Evolutionary conservation across 1,139 yeast genomes (phyloP).

Genomic region (Candida glucosophila): DNA sequence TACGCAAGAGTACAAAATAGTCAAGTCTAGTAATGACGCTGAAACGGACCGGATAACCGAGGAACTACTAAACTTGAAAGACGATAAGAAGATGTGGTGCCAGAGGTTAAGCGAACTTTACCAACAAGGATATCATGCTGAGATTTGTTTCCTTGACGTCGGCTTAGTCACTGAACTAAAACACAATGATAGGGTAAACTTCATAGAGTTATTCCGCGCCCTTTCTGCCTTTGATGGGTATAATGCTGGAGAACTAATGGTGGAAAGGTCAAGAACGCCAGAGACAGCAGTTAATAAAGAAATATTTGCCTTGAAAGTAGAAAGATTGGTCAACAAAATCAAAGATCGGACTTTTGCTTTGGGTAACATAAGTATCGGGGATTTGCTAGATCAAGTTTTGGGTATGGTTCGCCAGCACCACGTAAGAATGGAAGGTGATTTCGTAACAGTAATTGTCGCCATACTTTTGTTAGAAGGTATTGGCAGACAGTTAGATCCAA

Average conservation of each 20-base stretch:
- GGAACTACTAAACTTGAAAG: slow-evolving; percentile 31
- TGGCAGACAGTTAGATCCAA: slow-evolving; percentile 89
- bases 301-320: slow-evolving; percentile 80
- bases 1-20: slow-evolving; percentile 40
- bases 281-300: slow-evolving; percentile 82
- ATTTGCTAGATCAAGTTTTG: slow-evolving; percentile 75
- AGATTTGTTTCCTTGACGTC: slow-evolving; percentile 84
- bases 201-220: slow-evolving; percentile 82
- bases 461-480: slow-evolving; percentile 86
- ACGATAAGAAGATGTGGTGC: slow-evolving; percentile 41
- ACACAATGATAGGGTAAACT: slow-evolving; percentile 67
- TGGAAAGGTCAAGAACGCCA: slow-evolving; percentile 89
- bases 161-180: slow-evolving; percentile 90
- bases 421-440: slow-evolving; percentile 96
- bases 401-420: slow-evolving; percentile 90
- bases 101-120: slow-evolving; percentile 40
- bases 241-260: slow-evolving; percentile 90
- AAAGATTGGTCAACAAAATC: slow-evolving; percentile 69
- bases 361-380: slow-evolving; percentile 90
- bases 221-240: slow-evolving; percentile 90
- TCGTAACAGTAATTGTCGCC: slow-evolving; percentile 87
- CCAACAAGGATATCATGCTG: slow-evolving; percentile 68
- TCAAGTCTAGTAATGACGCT: slow-evolving; percentile 33
- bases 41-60: slow-evolving; percentile 43
- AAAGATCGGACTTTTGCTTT: slow-evolving; percentile 84